Conservation (phyloP, 371 early-diverging fungal genomes). For the Apophysomyces variabilis region DNA sequence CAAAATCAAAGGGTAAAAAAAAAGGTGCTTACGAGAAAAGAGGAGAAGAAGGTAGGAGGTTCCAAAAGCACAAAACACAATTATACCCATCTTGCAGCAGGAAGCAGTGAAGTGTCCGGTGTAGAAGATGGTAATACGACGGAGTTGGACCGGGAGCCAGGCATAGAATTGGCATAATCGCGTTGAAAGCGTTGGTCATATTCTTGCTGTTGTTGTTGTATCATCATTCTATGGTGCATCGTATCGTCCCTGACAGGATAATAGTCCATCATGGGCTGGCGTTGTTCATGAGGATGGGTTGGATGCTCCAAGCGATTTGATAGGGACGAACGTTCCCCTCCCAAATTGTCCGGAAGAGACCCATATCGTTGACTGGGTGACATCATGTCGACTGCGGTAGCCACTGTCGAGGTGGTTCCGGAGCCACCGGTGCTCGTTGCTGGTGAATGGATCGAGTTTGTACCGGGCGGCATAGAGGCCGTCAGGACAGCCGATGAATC, state of each 20-base stretch:
- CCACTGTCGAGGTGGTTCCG: background rate
- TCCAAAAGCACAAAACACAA: background rate
- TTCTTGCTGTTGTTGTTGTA: constrained; percentile 3
- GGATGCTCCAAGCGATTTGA: constrained; percentile 2
- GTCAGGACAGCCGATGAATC: constrained; percentile 1
- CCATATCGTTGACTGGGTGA: background rate
- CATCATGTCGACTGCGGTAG: too few relatives aligned
- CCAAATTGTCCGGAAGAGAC: background rate
- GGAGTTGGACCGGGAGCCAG: constrained; percentile 2
- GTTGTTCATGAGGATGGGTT: background rate
- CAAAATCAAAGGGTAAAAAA: too few relatives aligned
- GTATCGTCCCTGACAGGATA: constrained; percentile 11
- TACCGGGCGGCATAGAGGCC: background rate
- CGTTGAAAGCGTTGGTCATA: constrained; percentile 4
- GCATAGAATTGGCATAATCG: background rate
- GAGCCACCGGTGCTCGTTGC: background rate
- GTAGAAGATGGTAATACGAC: constrained; percentile 1
- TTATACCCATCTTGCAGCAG: constrained; percentile 6
- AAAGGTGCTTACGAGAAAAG: too few relatives aligned
- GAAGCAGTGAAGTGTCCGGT: background rate
- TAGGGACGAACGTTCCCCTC: background rate
- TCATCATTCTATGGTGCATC: constrained; percentile 3
- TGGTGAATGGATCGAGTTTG: background rate
- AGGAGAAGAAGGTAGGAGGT: too few relatives aligned
- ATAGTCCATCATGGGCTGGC: background rate